Conservation (phyloP, 2,329 filamentous ascomycete genomes). For the Colletotrichum musae region DNA sequence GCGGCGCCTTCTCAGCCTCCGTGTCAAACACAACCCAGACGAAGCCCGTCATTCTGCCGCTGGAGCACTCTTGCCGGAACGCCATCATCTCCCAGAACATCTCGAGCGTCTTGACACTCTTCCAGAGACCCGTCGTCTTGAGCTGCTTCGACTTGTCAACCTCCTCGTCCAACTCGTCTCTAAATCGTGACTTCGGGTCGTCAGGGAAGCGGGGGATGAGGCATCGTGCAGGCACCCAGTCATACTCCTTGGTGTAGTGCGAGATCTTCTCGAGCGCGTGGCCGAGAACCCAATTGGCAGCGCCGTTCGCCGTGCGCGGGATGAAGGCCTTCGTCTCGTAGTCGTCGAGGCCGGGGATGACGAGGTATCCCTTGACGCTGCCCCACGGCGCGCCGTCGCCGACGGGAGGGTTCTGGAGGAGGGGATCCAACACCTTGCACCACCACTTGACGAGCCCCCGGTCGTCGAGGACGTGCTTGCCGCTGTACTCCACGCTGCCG, state of each 20-base stretch:
- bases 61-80: slow-evolving; percentile 94
- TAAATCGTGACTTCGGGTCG: slow-evolving; percentile 92
- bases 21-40: slow-evolving; percentile 91
- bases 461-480: slow-evolving; percentile 94
- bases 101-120: slow-evolving; percentile 85
- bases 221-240: slow-evolving; percentile 81
- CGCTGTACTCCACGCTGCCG: slow-evolving; percentile 85
- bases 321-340: slow-evolving; percentile 86
- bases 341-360: slow-evolving; percentile 89
- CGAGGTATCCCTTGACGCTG: slow-evolving; percentile 80
- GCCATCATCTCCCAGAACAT: slow-evolving; percentile 99
- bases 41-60: slow-evolving; percentile 92
- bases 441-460: slow-evolving; percentile 94
- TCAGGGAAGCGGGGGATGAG: slow-evolving; percentile 93
- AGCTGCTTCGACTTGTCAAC: slow-evolving; percentile 70
- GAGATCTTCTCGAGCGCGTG: slow-evolving; percentile 78
- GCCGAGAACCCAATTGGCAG: slow-evolving; percentile 77
- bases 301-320: slow-evolving; percentile 67
- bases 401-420: slow-evolving; percentile 68
- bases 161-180: slow-evolving; percentile 91
- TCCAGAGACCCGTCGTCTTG: slow-evolving; percentile 80
- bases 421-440: slow-evolving; percentile 87
- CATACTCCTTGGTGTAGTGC: slow-evolving; percentile 71
- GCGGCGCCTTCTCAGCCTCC: slow-evolving; percentile 37
- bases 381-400: slow-evolving; percentile 55